These are phyloP conservation scores for Hemileia vastatrix DNA, from an alignment of 1,284 basidiomycete genomes.

Conservation along the genomic window DNA sequence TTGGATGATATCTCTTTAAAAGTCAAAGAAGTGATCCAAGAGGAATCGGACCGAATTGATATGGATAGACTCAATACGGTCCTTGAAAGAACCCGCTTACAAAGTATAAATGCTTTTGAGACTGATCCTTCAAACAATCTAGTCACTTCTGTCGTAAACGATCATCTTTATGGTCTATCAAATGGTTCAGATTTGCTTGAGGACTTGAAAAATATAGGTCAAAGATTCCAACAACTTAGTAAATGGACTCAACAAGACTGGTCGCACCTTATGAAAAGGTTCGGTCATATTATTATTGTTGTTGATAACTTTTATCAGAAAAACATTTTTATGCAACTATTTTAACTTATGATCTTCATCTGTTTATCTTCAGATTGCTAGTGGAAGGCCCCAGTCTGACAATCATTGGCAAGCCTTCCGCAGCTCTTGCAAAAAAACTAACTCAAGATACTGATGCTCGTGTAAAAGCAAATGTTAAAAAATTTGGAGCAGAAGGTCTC, in stretches of 20 bases:
- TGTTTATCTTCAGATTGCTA: slow-evolving; percentile 59
- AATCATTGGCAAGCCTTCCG: slow-evolving; percentile 78
- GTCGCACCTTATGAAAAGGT: no score
- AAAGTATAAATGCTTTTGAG: slow-evolving; percentile 46
- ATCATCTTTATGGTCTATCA: slow-evolving; percentile 41
- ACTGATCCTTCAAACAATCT: slow-evolving; percentile 45
- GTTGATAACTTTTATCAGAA: no score
- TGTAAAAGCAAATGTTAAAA: slow-evolving; percentile 58
- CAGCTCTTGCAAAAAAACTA: slow-evolving; percentile 67
- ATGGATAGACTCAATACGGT: slow-evolving; percentile 84
- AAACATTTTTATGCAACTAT: slow-evolving; percentile 21
- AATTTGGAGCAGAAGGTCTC: slow-evolving; percentile 71
- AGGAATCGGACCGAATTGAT: slow-evolving; percentile 68
- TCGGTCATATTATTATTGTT: no score
- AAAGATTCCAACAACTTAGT: no score
- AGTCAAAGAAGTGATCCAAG: slow-evolving; percentile 61
- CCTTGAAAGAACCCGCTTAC: slow-evolving; percentile 53
- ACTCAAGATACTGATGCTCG: slow-evolving; percentile 73
- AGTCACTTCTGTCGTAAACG: slow-evolving; percentile 42
- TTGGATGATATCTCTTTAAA: slow-evolving; percentile 63
- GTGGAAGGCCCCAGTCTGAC: slow-evolving; percentile 61
- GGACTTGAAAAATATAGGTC: background rate
- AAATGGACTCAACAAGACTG: no score
- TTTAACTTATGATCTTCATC: slow-evolving; percentile 18
- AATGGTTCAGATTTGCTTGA: background rate